Conservation (phyloP, 768 basidiomycete species). For the Sistotremastrum niveocremeum region DNA sequence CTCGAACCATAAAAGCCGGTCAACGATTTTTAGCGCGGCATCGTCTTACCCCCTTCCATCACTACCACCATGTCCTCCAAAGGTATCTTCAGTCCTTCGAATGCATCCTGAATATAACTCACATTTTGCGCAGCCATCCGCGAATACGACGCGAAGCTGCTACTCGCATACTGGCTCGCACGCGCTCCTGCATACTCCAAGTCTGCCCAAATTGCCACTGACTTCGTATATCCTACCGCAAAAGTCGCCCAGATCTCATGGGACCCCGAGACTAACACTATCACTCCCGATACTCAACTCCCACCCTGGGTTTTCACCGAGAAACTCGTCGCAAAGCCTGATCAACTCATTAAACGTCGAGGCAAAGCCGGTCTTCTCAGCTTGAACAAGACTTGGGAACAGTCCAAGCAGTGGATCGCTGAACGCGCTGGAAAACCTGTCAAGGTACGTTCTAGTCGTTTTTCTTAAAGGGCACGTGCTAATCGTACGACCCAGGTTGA, state of each 20-base stretch:
- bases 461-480: conserved; percentile 2
- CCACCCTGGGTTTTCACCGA: conserved; percentile 68
- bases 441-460: conserved; percentile 40
- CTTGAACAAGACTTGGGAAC: conserved; percentile 87
- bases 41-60: neutral
- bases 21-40: too few relatives aligned
- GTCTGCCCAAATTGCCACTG: conserved; percentile 36
- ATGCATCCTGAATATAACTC: neutral
- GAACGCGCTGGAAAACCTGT: conserved; percentile 86
- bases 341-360: conserved; percentile 98
- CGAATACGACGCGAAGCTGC: conserved; percentile 97
- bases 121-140: conserved; percentile 48
- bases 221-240: conserved; percentile 50
- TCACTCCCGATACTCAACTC: conserved; percentile 46
- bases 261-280: conserved; percentile 54
- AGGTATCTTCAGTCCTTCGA: conserved; percentile 6
- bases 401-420: conserved; percentile 77
- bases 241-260: conserved; percentile 79
- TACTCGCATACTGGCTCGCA: conserved; percentile 94
- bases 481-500: conserved; percentile 49
- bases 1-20: too few relatives aligned
- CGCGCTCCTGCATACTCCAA: conserved; percentile 71
- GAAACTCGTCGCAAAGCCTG: conserved; percentile 92
- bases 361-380: conserved; percentile 95
- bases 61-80: conserved; percentile 15